Conservation (phyloP, 2,329 filamentous ascomycete species). For the Aciculosporium take region DNA sequence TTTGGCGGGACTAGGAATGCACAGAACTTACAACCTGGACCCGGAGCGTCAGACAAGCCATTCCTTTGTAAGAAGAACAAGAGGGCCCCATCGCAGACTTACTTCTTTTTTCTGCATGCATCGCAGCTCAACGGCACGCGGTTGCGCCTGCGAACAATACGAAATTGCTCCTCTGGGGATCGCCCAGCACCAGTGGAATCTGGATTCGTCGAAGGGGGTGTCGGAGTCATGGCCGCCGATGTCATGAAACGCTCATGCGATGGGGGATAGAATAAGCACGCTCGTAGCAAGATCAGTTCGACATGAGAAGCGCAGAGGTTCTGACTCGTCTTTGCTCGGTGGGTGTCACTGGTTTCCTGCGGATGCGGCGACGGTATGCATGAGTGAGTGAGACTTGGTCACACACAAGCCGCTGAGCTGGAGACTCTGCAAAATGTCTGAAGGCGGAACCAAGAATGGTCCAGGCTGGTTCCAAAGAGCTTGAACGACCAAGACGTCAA, state of each 20-base stretch:
- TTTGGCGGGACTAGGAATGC: background rate
- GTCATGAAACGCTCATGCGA: background rate
- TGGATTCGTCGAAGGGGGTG: constrained; percentile 63
- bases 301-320: background rate
- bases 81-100: constrained; percentile 9
- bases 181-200: constrained; percentile 57
- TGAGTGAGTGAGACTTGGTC: too few species aligned
- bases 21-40: constrained; percentile 23
- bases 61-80: too few species aligned
- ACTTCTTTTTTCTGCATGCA: constrained; percentile 87
- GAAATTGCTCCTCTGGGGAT: constrained; percentile 75
- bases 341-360: too few species aligned
- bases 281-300: background rate
- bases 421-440: too few species aligned
- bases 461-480: too few species aligned
- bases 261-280: background rate
- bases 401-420: too few species aligned
- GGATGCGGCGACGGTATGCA: too few species aligned
- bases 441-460: too few species aligned
- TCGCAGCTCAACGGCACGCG: constrained; percentile 82
- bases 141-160: constrained; percentile 83
- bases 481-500: too few species aligned
- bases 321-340: too few species aligned
- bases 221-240: constrained; percentile 47
- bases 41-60: constrained; percentile 8